These are phyloP conservation scores for Graphilbum fragrans DNA, from an alignment of 2,329 filamentous ascomycete species.

Conservation along the genomic window DNA sequence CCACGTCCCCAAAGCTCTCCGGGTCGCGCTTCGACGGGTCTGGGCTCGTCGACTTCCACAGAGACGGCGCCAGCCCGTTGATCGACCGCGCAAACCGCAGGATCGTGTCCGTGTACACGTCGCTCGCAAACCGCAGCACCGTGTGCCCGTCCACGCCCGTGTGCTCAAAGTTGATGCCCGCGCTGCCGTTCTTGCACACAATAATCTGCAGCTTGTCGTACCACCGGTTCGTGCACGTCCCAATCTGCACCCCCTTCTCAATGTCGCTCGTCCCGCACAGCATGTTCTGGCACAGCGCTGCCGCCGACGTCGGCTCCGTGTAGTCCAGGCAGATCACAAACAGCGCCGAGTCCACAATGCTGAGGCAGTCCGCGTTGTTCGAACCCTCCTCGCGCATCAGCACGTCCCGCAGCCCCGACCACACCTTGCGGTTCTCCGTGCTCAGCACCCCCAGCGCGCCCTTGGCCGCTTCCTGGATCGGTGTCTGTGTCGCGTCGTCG, in stretches of 20 bases:
- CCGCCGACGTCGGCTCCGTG: constrained; percentile 67
- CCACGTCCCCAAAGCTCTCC: constrained; percentile 83
- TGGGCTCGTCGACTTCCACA: constrained; percentile 85
- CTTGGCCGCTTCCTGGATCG: constrained; percentile 92
- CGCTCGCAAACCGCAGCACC: constrained; percentile 88
- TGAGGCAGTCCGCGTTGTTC: constrained; percentile 92
- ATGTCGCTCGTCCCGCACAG: constrained; percentile 89
- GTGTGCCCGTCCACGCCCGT: constrained; percentile 97
- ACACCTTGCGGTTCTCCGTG: constrained; percentile 92
- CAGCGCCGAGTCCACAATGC: constrained; percentile 85
- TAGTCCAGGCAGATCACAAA: constrained; percentile 92
- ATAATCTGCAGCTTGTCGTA: constrained; percentile 99
- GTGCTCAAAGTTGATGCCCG: constrained; percentile 98
- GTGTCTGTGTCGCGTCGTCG: constrained; percentile 78
- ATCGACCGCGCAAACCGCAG: constrained; percentile 89
- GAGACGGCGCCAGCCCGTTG: constrained; percentile 80
- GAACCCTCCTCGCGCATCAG: constrained; percentile 75
- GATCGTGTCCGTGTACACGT: constrained; percentile 96
- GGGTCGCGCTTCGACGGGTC: constrained; percentile 89
- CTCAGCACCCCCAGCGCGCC: constrained; percentile 85
- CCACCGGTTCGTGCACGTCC: constrained; percentile 96
- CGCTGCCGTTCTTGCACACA: constrained; percentile 96
- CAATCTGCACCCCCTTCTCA: constrained; percentile 86
- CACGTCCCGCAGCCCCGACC: constrained; percentile 83
- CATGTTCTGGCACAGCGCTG: constrained; percentile 95